phyloP scores from a whole-genome alignment of 1,284 basidiomycete species.

The Xerocomus tenax region DNA sequence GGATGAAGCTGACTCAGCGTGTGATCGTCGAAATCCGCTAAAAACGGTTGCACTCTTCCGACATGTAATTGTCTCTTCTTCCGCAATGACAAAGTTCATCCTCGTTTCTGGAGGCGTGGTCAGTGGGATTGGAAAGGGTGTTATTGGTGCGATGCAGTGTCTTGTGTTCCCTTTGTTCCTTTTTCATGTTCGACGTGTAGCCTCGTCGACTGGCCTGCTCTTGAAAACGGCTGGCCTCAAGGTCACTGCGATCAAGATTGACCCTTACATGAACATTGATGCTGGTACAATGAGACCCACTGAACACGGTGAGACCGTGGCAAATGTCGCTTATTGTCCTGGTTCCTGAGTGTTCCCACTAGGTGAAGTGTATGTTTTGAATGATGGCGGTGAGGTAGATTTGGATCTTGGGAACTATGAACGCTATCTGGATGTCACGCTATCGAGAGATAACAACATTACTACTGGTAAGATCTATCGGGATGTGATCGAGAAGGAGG shows the following conservation, averaged over 20 bases:
- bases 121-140: conserved; percentile 90
- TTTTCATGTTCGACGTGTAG: conserved; percentile 37
- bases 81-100: conserved; percentile 75
- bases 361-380: conserved; percentile 98
- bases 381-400: conserved; percentile 98
- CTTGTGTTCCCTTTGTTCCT: conserved; percentile 22
- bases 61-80: background rate
- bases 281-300: conserved; percentile 98
- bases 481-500: conserved; percentile 96
- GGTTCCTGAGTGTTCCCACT: conserved; percentile 16
- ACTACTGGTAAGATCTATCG: conserved; percentile 98
- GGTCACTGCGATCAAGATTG: conserved; percentile 98
- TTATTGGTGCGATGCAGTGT: conserved; percentile 64
- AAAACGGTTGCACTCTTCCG: background rate
- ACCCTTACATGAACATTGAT: conserved; percentile 99
- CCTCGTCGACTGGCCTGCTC: conserved; percentile 93
- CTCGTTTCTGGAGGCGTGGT: conserved; percentile 87
- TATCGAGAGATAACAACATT: conserved; percentile 94
- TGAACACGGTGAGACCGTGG: conserved; percentile 73
- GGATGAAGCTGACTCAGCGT: background rate
- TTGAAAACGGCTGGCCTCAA: conserved; percentile 93
- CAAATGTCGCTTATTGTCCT: conserved; percentile 5
- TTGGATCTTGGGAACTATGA: conserved; percentile 98
- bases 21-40: background rate
- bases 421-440: conserved; percentile 90